A percentile compares a stretch with the other conserved stretches of the same genome.
Evolutionary conservation across 208 protist species (phyloP).

Genomic region (Wallacemonas rigidus): DNA sequence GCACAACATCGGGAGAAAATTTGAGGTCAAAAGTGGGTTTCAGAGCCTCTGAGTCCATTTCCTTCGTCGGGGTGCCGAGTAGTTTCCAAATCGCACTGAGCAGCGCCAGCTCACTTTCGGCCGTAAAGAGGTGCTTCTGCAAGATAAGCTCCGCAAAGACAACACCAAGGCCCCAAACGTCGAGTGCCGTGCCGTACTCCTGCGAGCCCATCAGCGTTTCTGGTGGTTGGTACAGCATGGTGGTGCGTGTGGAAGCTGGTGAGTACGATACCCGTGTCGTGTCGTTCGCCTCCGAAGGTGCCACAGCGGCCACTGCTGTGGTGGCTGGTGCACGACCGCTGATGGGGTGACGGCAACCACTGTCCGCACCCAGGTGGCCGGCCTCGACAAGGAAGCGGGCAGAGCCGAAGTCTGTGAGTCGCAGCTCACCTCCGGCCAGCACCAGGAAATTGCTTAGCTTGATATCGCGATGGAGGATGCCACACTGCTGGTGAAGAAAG

Average conservation of each 20-base stretch:
- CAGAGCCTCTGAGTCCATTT: not conserved
- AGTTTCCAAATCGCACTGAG: conserved; percentile 83
- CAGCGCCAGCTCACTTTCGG: conserved; percentile 69
- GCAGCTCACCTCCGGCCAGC: conserved; percentile 54
- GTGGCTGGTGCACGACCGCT: conserved; percentile 12
- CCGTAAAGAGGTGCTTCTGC: conserved; percentile 72
- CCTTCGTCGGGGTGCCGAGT: conserved; percentile 44
- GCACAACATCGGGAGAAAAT: conserved; percentile 52
- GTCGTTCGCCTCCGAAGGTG: no score
- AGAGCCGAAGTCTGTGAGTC: conserved; percentile 89
- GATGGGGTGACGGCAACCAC: no score
- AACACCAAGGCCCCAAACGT: conserved; percentile 87
- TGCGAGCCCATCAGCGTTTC: conserved; percentile 76
- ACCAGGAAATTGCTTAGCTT: conserved; percentile 91
- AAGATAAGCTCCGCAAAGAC: conserved; percentile 87
- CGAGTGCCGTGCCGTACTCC: conserved; percentile 57
- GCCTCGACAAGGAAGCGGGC: conserved; percentile 44
- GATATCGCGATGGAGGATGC: conserved; percentile 86
- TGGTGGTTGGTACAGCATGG: conserved; percentile 84
- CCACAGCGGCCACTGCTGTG: not conserved
- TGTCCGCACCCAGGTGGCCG: no score
- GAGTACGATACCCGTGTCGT: conserved; percentile 39
- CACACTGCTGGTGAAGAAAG: conserved; percentile 76
- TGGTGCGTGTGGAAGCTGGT: conserved; percentile 74
- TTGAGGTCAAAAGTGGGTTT: conserved; percentile 62